Percentiles rank a stretch among this genome's conserved stretches.
phyloP scores from a whole-genome alignment of 2,329 filamentous ascomycete genomes.

The Colletotrichum cordylinicola region DNA sequence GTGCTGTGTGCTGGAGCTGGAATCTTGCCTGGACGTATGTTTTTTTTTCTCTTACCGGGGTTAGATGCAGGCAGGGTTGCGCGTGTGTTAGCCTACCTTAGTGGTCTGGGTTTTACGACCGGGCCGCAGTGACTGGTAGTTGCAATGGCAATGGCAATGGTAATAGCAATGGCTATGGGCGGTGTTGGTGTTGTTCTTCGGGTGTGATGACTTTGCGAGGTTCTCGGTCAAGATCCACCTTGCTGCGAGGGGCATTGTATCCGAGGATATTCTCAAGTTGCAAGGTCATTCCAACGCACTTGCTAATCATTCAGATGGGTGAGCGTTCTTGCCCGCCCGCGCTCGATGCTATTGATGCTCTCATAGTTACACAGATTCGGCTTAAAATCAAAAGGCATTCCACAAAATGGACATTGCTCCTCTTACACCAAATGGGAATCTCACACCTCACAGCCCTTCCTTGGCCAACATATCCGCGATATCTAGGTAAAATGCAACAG shows the following conservation, averaged over 20 bases:
- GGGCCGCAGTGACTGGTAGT: background rate
- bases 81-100: background rate
- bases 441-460: conserved; percentile 53
- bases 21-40: background rate
- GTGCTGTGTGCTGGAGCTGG: background rate
- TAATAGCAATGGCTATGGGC: background rate
- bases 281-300: background rate
- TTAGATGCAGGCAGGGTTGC: background rate
- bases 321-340: background rate
- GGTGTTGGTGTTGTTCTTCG: background rate
- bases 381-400: background rate
- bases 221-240: background rate
- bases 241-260: background rate
- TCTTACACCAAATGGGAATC: background rate
- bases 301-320: background rate
- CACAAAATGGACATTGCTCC: background rate
- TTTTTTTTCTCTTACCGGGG: background rate
- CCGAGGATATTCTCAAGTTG: background rate
- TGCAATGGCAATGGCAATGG: background rate
- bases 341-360: background rate
- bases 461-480: conserved; percentile 75
- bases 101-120: background rate
- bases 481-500: conserved; percentile 70
- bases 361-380: background rate
- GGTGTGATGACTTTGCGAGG: background rate